Evolutionary conservation across 2,329 filamentous ascomycete species (phyloP).

Genomic region (Pestalotiopsis sp.): DNA sequence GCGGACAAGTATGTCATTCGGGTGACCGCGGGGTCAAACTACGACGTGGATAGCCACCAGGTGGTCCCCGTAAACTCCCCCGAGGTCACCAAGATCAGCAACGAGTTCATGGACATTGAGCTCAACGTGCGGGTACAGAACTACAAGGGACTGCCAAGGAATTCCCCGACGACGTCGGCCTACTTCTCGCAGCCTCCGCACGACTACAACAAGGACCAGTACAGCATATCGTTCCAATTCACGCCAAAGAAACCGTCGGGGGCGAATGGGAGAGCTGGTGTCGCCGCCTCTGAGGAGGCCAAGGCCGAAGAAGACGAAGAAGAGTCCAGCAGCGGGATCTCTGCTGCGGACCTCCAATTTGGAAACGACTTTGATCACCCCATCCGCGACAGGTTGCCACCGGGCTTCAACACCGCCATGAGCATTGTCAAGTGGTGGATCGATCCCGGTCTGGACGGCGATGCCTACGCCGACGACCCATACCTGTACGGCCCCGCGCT

Average conservation of each 20-base stretch:
- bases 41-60: conserved; percentile 71
- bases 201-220: conserved; percentile 68
- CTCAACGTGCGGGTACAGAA: conserved; percentile 73
- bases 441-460: conserved; percentile 86
- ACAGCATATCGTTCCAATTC: conserved; percentile 80
- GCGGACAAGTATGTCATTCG: conserved; percentile 75
- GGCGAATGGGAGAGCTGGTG: conserved; percentile 9
- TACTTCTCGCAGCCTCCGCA: conserved; percentile 79
- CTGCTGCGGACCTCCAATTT: conserved; percentile 76
- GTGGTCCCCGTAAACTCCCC: conserved; percentile 74
- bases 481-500: conserved; percentile 83
- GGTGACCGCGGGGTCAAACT: conserved; percentile 78
- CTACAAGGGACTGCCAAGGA: conserved; percentile 68
- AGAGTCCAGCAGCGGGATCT: conserved; percentile 48
- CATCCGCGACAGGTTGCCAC: conserved; percentile 81
- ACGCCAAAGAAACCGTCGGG: conserved; percentile 58
- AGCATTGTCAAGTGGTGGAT: conserved; percentile 87
- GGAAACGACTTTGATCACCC: conserved; percentile 95
- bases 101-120: conserved; percentile 62
- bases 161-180: conserved; percentile 66
- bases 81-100: conserved; percentile 61
- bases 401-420: conserved; percentile 82
- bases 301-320: conserved; percentile 16
- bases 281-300: neutral
- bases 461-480: conserved; percentile 83